These are phyloP conservation scores for Cardamine chenopodiifolia DNA, from an alignment of 345 rosid genomes.

Conservation along the genomic window DNA sequence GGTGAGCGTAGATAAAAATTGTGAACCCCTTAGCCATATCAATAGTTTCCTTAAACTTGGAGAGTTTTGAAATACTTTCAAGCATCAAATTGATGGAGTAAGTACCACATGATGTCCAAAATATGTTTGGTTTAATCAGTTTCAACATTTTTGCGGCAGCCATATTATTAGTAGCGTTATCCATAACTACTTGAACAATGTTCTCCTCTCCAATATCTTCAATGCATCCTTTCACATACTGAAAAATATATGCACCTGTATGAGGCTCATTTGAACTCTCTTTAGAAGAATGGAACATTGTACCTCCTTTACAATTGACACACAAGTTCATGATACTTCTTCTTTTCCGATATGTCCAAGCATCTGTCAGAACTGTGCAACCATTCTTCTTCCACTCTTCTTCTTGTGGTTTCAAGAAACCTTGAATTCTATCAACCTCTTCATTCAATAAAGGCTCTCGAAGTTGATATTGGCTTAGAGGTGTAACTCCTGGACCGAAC, in stretches of 20 bases:
- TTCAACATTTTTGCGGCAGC: neutral
- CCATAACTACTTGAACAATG: neutral
- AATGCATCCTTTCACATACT: neutral
- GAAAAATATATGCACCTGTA: neutral
- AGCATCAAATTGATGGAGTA: neutral
- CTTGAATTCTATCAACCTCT: neutral
- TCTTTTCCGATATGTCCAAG: neutral
- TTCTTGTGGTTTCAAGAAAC: neutral
- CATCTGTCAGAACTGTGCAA: neutral
- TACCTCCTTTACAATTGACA: neutral
- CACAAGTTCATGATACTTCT: no score
- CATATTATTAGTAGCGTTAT: conserved; percentile 14
- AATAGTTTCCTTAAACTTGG: neutral
- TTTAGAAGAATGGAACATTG: neutral
- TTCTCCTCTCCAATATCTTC: neutral
- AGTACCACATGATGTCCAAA: conserved; percentile 14
- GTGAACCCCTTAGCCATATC: no score
- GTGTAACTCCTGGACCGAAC: neutral
- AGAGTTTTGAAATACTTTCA: neutral
- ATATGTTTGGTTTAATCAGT: neutral
- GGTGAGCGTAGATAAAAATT: no score
- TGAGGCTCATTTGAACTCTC: neutral
- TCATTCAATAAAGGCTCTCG: neutral
- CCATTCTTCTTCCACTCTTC: neutral
- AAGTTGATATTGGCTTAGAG: neutral